These are phyloP conservation scores for Russula lepida DNA, from an alignment of 768 basidiomycete genomes.

Conservation along the genomic window DNA sequence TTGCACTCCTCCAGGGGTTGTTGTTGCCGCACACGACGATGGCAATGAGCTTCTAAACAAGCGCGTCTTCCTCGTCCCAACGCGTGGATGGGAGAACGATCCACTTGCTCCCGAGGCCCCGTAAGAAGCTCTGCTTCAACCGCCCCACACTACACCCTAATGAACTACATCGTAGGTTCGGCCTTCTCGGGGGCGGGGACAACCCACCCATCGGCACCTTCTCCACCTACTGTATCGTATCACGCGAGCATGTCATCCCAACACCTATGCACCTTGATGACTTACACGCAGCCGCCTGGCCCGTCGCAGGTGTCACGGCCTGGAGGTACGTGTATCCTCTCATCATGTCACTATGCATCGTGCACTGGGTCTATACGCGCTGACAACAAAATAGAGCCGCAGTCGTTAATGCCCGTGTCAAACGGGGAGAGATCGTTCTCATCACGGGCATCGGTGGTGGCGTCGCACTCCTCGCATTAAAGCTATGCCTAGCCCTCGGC, in stretches of 20 bases:
- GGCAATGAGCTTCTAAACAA: conserved; percentile 49
- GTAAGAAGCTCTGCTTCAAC: conserved; percentile 31
- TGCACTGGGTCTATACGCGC: conserved; percentile 8
- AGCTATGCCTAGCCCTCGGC: conserved; percentile 66
- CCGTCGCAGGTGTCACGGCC: conserved; percentile 68
- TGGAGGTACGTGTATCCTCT: conserved; percentile 52
- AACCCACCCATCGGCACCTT: conserved; percentile 61
- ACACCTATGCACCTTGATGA: conserved; percentile 63
- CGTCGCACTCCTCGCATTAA: conserved; percentile 68
- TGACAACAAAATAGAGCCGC: conserved; percentile 40
- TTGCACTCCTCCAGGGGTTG: conserved; percentile 40
- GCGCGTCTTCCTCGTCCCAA: conserved; percentile 69
- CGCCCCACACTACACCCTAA: not conserved
- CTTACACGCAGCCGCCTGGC: conserved; percentile 67
- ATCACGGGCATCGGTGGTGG: conserved; percentile 82
- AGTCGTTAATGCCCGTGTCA: conserved; percentile 54
- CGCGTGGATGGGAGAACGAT: conserved; percentile 64
- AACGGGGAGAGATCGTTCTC: conserved; percentile 60
- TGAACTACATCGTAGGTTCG: conserved; percentile 37
- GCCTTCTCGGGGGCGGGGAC: conserved; percentile 53
- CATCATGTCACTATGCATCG: not conserved
- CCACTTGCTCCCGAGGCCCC: conserved; percentile 56
- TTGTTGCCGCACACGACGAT: conserved; percentile 47
- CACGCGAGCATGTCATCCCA: conserved; percentile 54
- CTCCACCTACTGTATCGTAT: conserved; percentile 65